Evolutionary conservation across 176 grass and related monocot genomes (phyloP).

Genomic region (Alloteropsis semialata): DNA sequence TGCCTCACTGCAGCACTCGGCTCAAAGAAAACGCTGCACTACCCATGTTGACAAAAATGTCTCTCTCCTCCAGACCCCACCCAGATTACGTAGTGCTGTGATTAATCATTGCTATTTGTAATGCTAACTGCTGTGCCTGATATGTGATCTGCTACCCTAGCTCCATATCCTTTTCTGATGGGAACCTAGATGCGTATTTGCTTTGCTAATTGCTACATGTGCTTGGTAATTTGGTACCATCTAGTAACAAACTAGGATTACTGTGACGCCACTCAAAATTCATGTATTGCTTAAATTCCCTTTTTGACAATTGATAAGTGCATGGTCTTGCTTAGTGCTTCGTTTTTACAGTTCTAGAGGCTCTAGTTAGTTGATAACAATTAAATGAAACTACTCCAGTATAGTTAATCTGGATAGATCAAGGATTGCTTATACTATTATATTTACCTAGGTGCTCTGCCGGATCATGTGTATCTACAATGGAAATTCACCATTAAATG

Average conservation of each 20-base stretch:
- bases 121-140: neutral
- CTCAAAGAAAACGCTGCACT: neutral
- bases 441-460: neutral
- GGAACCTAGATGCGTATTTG: neutral
- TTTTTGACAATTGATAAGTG: neutral
- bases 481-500: neutral
- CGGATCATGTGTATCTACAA: neutral
- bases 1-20: neutral
- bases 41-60: too few relatives aligned
- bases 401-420: neutral
- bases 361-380: neutral
- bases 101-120: neutral
- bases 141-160: neutral
- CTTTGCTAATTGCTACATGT: neutral
- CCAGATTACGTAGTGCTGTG: neutral
- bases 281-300: neutral
- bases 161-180: too few relatives aligned
- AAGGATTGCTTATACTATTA: neutral
- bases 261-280: neutral
- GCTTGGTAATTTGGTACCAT: neutral
- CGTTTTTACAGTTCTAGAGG: neutral
- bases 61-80: too few relatives aligned
- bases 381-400: neutral
- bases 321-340: neutral
- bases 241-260: neutral